Percentiles rank a stretch among this genome's conserved stretches.
Conservation (phyloP, 331 rosid species). For the Quercus phellos region DNA sequence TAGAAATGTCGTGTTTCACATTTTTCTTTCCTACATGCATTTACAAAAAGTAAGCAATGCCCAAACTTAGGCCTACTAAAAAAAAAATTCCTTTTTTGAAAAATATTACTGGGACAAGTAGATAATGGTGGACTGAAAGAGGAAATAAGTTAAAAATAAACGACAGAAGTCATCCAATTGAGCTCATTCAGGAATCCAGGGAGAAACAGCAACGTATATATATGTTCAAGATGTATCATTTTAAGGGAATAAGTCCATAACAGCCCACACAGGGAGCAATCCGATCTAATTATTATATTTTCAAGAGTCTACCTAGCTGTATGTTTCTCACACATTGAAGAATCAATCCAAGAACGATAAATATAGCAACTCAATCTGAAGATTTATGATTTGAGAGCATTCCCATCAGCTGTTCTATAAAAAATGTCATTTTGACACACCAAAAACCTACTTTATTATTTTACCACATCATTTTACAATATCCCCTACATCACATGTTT, state of each 20-base stretch:
- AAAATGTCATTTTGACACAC: no score
- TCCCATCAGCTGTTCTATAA: no score
- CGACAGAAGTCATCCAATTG: not conserved
- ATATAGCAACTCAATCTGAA: not conserved
- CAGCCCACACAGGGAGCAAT: not conserved
- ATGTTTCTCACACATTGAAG: not conserved
- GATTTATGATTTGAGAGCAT: not conserved
- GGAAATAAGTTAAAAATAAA: not conserved
- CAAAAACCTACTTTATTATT: no score
- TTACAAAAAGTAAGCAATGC: conserved; percentile 3
- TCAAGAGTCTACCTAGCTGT: not conserved
- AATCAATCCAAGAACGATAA: not conserved
- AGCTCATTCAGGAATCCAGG: not conserved
- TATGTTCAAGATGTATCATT: not conserved
- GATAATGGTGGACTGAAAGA: not conserved
- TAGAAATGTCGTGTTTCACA: conserved; percentile 54
- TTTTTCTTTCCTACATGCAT: conserved; percentile 51
- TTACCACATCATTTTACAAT: no score
- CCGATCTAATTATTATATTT: not conserved
- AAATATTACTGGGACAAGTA: not conserved
- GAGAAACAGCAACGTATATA: not conserved
- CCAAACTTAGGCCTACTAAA: not conserved
- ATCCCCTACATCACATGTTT: no score
- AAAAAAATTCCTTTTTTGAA: not conserved
- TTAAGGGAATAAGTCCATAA: not conserved